Evolutionary conservation across 257 asterid species (phyloP).

Genomic region (Solanum tarijense): DNA sequence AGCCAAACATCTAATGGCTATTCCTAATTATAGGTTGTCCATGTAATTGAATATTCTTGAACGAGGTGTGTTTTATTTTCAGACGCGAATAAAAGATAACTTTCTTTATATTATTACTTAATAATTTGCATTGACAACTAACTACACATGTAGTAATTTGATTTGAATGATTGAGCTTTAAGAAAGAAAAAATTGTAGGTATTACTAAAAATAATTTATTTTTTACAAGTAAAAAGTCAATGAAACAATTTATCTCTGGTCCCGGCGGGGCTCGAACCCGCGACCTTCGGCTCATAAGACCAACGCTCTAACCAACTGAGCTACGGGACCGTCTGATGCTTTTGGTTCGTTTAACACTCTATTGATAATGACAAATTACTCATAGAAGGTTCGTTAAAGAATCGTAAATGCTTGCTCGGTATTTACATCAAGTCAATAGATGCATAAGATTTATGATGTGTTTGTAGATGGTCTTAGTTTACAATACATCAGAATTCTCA

Average conservation of each 20-base stretch:
- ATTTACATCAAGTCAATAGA: not conserved
- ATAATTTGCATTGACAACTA: no score
- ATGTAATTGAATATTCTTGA: not conserved
- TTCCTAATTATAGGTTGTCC: not conserved
- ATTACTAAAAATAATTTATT: no score
- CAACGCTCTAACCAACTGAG: conserved; percentile 99
- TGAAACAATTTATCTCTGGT: conserved; percentile 27
- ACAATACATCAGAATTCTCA: no score
- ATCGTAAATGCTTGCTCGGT: rapidly evolving
- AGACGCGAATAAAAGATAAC: no score
- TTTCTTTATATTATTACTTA: no score
- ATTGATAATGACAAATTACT: not conserved
- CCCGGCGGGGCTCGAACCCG: conserved; percentile 99
- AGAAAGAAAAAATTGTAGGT: no score
- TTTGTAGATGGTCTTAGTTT: no score
- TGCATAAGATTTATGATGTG: no score
- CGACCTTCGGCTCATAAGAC: conserved; percentile 99
- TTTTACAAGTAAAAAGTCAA: no score
- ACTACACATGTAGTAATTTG: no score
- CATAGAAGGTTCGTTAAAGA: not conserved
- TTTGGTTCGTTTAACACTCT: rapidly evolving
- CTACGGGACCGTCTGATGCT: conserved; percentile 51
- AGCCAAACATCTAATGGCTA: not conserved
- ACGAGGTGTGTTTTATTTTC: no score
- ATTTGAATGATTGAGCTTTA: no score